Evolutionary conservation across 257 asterid genomes (phyloP).

Genomic region (Sherardia arvensis): DNA sequence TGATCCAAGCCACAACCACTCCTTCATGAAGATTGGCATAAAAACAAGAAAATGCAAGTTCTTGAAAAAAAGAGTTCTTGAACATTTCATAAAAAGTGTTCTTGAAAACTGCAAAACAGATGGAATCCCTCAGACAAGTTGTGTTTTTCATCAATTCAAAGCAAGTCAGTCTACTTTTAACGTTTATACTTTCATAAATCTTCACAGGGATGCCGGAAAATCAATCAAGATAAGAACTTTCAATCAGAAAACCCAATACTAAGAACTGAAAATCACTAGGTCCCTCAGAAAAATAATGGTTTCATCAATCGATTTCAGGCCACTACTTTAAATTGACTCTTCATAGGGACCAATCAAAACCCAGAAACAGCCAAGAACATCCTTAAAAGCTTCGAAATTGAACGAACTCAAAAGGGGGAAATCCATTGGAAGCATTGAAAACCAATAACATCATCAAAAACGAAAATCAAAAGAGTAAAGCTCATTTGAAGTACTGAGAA

Average conservation of each 20-base stretch:
- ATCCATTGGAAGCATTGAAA: no score
- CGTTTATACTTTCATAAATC: constrained; percentile 21
- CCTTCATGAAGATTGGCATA: no score
- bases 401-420: no score
- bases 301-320: constrained; percentile 36
- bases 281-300: constrained; percentile 31
- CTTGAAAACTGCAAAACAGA: neutral
- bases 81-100: no score
- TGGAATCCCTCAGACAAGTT: constrained; percentile 32
- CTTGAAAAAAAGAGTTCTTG: neutral
- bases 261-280: neutral
- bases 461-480: neutral
- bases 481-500: no score
- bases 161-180: constrained; percentile 44
- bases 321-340: constrained; percentile 32
- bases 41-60: no score
- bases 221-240: neutral
- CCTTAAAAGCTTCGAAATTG: neutral
- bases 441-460: neutral
- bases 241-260: neutral
- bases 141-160: constrained; percentile 23
- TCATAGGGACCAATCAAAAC: constrained; percentile 23
- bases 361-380: no score
- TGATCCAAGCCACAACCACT: no score
- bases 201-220: constrained; percentile 23